These are phyloP conservation scores for Cutaneotrichosporon dermatis DNA, from an alignment of 1,284 basidiomycete species.

Conservation along the genomic window DNA sequence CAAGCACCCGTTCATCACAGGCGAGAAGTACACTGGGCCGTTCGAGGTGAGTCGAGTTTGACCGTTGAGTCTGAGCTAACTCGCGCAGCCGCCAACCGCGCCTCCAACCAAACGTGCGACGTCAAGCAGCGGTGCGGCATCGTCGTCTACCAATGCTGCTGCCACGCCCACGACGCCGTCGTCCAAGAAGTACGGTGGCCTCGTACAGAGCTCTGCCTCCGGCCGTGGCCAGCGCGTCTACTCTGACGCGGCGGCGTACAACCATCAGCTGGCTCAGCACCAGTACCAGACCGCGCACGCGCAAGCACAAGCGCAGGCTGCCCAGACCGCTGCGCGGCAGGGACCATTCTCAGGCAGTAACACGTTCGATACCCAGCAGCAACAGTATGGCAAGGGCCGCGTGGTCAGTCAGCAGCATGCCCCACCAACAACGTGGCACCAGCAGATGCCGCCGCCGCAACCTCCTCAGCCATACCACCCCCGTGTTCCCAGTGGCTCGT, in stretches of 20 bases:
- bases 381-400: conserved; percentile 2
- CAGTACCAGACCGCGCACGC: conserved; percentile 82
- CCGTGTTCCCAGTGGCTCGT: conserved; percentile 21
- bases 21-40: conserved; percentile 86
- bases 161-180: conserved; percentile 17
- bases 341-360: conserved; percentile 32
- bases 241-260: conserved; percentile 89
- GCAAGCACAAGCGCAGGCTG: conserved; percentile 27
- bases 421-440: conserved; percentile 17
- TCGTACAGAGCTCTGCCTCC: conserved; percentile 64
- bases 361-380: conserved; percentile 25
- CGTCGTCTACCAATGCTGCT: conserved; percentile 9
- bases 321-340: conserved; percentile 26
- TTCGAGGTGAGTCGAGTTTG: conserved; percentile 63
- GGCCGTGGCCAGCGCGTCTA: conserved; percentile 72
- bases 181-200: conserved; percentile 81
- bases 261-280: conserved; percentile 89
- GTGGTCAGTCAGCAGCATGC: conserved; percentile 49
- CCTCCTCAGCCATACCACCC: conserved; percentile 26
- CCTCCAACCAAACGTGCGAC: conserved; percentile 11
- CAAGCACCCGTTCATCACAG: conserved; percentile 95
- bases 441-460: conserved; percentile 24
- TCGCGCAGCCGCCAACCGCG: conserved; percentile 13
- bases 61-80: not conserved
- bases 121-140: conserved; percentile 10